These are phyloP conservation scores for Globisporangium parvum DNA, from an alignment of 352 stramenopile genomes.

Conservation along the genomic window DNA sequence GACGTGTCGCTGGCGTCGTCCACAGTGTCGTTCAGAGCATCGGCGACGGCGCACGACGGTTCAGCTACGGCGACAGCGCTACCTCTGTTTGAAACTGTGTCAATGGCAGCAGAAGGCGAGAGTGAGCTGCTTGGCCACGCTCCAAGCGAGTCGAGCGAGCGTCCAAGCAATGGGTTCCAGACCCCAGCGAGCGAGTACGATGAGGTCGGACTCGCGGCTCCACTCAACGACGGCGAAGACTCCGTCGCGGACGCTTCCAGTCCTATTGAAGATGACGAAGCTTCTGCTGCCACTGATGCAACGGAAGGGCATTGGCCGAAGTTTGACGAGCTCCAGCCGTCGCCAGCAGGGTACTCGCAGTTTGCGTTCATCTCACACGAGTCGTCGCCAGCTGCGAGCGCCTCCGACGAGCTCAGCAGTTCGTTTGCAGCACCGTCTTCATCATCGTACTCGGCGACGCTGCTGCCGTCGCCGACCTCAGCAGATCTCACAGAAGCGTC, in stretches of 20 bases:
- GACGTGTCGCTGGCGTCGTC: no score
- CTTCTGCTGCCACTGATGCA: no score
- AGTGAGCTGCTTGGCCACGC: neutral
- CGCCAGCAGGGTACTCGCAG: constrained; percentile 11
- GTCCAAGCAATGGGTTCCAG: neutral
- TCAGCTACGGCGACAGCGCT: neutral
- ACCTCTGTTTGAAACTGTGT: neutral
- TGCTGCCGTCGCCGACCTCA: neutral
- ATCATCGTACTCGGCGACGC: neutral
- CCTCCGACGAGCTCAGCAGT: neutral
- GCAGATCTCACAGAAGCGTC: neutral
- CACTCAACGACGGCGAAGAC: no score
- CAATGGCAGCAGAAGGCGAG: neutral
- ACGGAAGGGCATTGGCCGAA: neutral
- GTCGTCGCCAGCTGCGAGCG: constrained; percentile 2
- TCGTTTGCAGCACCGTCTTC: neutral
- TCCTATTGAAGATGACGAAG: no score
- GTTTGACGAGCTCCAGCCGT: constrained; percentile 1
- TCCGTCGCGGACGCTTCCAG: no score
- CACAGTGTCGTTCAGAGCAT: no score
- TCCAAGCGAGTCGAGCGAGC: no score
- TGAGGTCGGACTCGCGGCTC: no score
- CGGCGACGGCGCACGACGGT: no score
- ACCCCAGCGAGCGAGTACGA: neutral
- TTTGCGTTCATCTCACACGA: constrained; percentile 11